Evolutionary conservation across 31 red algal species (phyloP).

Genomic region (Endocladia muricata): DNA sequence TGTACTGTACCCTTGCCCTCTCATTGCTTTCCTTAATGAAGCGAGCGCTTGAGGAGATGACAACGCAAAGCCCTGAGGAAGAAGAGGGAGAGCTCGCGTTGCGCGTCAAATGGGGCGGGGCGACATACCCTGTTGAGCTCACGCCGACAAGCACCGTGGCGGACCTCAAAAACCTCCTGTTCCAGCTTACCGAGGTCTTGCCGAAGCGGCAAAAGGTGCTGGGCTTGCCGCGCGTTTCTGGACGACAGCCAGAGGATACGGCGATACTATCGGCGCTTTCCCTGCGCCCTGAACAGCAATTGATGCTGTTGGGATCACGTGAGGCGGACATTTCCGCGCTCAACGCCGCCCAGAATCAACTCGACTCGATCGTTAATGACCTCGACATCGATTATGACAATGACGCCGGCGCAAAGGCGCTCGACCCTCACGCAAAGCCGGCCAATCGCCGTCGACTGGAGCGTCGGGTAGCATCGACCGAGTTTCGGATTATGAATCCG

Average conservation of each 20-base stretch:
- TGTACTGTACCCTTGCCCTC: too few relatives aligned
- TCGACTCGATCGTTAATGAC: conserved; percentile 44
- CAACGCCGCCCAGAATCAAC: conserved; percentile 16
- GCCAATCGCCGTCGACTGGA: conserved; percentile 35
- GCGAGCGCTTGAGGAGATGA: background rate
- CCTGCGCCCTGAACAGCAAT: conserved; percentile 37
- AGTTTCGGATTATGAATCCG: conserved; percentile 67
- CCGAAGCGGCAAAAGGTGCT: conserved; percentile 83
- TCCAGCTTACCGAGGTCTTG: conserved; percentile 68
- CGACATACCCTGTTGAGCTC: conserved; percentile 58
- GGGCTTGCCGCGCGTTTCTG: conserved; percentile 36
- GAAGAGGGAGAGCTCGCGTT: conserved; percentile 37
- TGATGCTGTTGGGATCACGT: conserved; percentile 73
- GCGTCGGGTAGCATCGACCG: conserved; percentile 48
- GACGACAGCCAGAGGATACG: conserved; percentile 10
- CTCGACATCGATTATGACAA: conserved; percentile 57
- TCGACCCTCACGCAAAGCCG: background rate
- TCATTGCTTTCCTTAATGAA: background rate
- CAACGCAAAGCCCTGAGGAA: background rate
- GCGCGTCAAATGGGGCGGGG: conserved; percentile 50
- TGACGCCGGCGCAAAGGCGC: background rate
- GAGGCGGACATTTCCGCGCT: conserved; percentile 67
- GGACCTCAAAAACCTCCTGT: conserved; percentile 55
- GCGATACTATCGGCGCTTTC: conserved; percentile 15
- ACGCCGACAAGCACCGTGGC: conserved; percentile 35